Evolutionary conservation across 164 flowering plant species (phyloP), one percentile per base, ranked within the genome.

Genomic region (Tinospora cordifolia): DNA sequence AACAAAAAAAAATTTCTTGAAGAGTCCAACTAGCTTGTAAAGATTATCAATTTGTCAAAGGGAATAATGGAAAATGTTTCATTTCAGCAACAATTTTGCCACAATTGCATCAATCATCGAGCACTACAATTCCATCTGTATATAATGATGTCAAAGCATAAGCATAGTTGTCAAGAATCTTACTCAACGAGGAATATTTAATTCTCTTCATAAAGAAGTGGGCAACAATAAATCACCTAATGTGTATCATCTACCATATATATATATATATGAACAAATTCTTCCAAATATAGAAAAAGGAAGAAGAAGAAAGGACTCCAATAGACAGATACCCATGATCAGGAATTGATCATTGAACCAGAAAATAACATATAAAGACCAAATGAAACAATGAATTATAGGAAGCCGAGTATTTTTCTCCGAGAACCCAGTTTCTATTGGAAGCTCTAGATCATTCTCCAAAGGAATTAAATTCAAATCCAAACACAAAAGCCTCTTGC

Each of bases 391-490:
- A 63, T 70, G 22, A 44, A 70, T n/a, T 39, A 71, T 24, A 51
- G 74, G 69, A 10, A n/a, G 22, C 36, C 36, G 36, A 14, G 66
- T 15, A 14, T 51, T 65, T 27, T 34, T 71, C 68, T 44, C 47
- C 26, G 21, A 6, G n/a, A 26, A 46, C n/a, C 24, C 22, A 47
- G 30, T 68, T 54, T 58, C 58, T 2, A 44, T 14, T 27, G 0
- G 60, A 24, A 71, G 5, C 63, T 74, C 69, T 73, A 84, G 68
- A 69, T 84, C 87, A 69, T 86, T 83, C 79, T 86, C 87, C 66
- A 76, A 39, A 10, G 89, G 86, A 8, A 83, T 81, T 74, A 84
- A 71, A 62, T 86, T 84, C 81, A 86, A 78, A 62, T 86, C 89
- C 76, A 82, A 69, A 27, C 81, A 70, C 71, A 78, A 65, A 66